Evolutionary conservation across 1,284 basidiomycete genomes (phyloP).

Genomic region (Polyporus tsugae): DNA sequence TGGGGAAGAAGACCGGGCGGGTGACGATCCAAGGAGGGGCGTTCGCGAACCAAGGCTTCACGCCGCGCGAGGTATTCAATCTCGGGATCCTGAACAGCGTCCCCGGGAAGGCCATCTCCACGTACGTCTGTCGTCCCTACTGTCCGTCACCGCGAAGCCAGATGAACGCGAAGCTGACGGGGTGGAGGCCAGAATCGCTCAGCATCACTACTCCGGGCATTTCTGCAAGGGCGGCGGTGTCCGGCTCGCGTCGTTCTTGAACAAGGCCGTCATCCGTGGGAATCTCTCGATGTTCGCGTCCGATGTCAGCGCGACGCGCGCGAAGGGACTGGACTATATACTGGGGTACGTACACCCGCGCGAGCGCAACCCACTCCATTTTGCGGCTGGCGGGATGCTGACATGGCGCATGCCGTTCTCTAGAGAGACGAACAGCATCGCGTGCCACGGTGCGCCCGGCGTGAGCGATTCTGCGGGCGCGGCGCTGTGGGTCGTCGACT

Average conservation of each 20-base stretch:
- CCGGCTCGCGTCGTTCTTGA: constrained; percentile 66
- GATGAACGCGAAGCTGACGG: constrained; percentile 2
- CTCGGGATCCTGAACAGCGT: constrained; percentile 44
- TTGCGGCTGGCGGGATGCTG: background rate
- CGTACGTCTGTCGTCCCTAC: constrained; percentile 35
- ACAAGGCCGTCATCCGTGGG: constrained; percentile 62
- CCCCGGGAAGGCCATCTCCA: constrained; percentile 43
- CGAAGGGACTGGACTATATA: constrained; percentile 61
- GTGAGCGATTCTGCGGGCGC: constrained; percentile 77
- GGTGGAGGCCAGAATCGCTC: constrained; percentile 57
- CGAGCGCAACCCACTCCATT: background rate
- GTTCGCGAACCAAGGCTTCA: constrained; percentile 64
- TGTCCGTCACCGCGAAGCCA: background rate
- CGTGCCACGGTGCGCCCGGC: constrained; percentile 66
- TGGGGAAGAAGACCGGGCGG: constrained; percentile 35
- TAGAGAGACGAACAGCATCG: constrained; percentile 44
- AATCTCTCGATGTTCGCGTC: constrained; percentile 60
- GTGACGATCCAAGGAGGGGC: constrained; percentile 62
- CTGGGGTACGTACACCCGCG: constrained; percentile 53
- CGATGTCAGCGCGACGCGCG: constrained; percentile 58
- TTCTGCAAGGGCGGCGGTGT: constrained; percentile 61
- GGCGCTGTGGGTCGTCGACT: constrained; percentile 74
- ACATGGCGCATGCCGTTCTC: background rate
- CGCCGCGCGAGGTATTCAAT: constrained; percentile 58
- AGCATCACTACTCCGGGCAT: constrained; percentile 68